These are phyloP conservation scores for Protoeuglena noctilucae DNA, from an alignment of 139 green algal genomes.

Conservation along the genomic window DNA sequence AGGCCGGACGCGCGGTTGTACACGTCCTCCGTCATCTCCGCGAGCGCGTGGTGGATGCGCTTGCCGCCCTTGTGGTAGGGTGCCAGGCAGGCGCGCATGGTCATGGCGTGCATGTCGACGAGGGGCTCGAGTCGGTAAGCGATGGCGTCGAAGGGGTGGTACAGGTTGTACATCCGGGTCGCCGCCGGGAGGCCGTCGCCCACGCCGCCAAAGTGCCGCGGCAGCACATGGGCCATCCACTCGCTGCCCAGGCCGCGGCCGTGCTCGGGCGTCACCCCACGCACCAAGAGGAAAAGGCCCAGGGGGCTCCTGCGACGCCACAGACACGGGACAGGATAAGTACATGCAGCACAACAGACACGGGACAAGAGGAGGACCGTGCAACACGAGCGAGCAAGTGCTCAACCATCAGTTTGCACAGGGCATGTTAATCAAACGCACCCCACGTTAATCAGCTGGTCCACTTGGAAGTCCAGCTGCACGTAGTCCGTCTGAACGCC, in stretches of 20 bases:
- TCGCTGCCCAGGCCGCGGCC: neutral
- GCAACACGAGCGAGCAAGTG: no score
- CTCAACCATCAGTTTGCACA: no score
- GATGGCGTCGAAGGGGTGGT: conserved; percentile 55
- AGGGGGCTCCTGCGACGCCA: no score
- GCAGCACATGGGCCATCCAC: neutral
- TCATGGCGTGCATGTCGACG: neutral
- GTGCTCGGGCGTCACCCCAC: conserved; percentile 20
- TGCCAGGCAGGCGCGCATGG: no score
- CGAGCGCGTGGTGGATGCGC: neutral
- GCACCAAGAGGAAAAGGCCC: conserved; percentile 47
- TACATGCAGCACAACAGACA: no score
- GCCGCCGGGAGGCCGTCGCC: conserved; percentile 34
- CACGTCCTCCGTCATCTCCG: neutral
- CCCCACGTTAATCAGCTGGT: neutral
- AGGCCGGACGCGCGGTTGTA: neutral
- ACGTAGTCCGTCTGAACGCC: no score
- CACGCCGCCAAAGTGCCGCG: neutral
- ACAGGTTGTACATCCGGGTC: conserved; percentile 43
- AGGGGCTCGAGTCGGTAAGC: conserved; percentile 19
- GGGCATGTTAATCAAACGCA: no score
- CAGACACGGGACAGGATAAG: no score
- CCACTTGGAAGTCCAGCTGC: neutral
- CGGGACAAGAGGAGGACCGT: no score
- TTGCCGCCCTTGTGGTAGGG: neutral